These are phyloP conservation scores for Starmerella riodocensis DNA, from an alignment of 805 yeast species.

Conservation along the genomic window DNA sequence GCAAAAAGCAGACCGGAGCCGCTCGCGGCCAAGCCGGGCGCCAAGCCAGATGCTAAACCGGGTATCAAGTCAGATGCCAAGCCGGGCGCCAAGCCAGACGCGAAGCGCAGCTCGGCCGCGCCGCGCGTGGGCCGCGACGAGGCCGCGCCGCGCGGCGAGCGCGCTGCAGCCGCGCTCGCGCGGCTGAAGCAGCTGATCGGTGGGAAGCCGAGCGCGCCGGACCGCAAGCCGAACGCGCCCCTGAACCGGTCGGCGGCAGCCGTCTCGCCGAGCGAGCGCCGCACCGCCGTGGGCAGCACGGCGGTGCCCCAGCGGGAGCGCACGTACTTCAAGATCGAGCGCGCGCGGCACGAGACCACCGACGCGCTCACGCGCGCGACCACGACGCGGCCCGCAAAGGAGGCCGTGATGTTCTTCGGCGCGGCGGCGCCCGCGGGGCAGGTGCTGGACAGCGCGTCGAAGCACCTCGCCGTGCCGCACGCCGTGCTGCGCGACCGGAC, in stretches of 20 bases:
- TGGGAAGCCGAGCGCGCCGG: not conserved
- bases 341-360: conserved; percentile 17
- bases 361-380: conserved; percentile 18
- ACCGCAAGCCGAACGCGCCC: not conserved
- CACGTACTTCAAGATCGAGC: conserved; percentile 24
- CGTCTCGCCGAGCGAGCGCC: conserved; percentile 5
- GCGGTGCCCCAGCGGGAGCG: conserved; percentile 26
- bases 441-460: conserved; percentile 22
- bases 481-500: not conserved
- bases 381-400: conserved; percentile 20
- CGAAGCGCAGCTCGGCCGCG: too few relatives aligned
- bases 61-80: not conserved
- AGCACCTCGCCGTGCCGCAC: conserved; percentile 16
- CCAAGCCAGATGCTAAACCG: not conserved
- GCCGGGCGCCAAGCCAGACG: not conserved
- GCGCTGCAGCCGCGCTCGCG: conserved; percentile 14
- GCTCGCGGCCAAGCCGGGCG: too few relatives aligned
- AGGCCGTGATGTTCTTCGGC: conserved; percentile 20
- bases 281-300: conserved; percentile 30
- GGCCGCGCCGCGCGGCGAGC: conserved; percentile 12
- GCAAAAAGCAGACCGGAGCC: too few relatives aligned
- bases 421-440: conserved; percentile 19
- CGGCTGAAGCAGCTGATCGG: conserved; percentile 12
- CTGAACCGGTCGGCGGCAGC: not conserved
- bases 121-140: too few relatives aligned